Percentiles rank a stretch among this genome's conserved stretches.
These are phyloP conservation scores for Saccharomycopsis lassenensis DNA, from an alignment of 805 yeast species.

Conservation along the genomic window DNA sequence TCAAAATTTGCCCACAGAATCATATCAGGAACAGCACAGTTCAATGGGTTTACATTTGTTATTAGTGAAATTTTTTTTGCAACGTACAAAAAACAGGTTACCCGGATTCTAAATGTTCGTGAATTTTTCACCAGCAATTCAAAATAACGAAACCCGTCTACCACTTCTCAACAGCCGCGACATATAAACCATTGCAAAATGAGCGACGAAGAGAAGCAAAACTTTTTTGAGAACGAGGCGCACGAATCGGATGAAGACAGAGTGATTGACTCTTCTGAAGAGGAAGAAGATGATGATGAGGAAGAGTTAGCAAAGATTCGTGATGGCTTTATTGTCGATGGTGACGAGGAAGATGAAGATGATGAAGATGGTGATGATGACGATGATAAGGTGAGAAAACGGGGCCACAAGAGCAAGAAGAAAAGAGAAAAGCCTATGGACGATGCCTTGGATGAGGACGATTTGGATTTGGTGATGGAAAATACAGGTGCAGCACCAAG, in stretches of 20 bases:
- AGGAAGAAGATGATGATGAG: conserved; percentile 19
- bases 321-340: conserved; percentile 18
- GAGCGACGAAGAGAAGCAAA: neutral
- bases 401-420: conserved; percentile 30
- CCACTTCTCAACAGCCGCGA: too few species aligned
- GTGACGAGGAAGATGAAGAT: conserved; percentile 19
- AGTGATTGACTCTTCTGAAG: conserved; percentile 17
- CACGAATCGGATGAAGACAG: conserved; percentile 14
- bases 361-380: conserved; percentile 18
- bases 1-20: too few species aligned
- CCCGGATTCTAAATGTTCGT: too few species aligned
- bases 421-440: conserved; percentile 31
- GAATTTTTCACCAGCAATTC: too few species aligned
- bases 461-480: conserved; percentile 82
- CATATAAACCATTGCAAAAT: too few species aligned
- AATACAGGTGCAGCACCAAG: conserved; percentile 60
- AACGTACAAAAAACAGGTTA: too few species aligned
- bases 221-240: conserved; percentile 7
- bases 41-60: too few species aligned
- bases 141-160: too few species aligned
- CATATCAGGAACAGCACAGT: too few species aligned
- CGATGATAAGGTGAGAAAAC: conserved; percentile 25
- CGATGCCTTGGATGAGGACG: conserved; percentile 87
- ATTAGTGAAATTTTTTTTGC: too few species aligned
- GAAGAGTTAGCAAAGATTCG: conserved; percentile 17